Conservation (phyloP, 2,329 filamentous ascomycete genomes). For the Cladorrhinum sp. region DNA sequence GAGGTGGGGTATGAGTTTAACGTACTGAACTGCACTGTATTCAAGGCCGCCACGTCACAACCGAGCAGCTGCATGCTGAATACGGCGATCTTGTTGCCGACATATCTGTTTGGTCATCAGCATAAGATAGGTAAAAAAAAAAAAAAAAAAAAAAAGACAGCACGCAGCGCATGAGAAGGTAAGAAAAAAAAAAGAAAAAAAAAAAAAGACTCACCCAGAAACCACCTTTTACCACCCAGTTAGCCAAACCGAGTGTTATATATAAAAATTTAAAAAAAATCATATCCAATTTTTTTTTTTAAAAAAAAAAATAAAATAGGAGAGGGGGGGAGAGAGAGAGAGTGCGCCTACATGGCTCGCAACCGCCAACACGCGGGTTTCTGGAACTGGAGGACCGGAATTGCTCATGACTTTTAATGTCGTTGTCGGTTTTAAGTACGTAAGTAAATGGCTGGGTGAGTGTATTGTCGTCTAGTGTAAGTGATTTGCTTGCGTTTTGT, state of each 20-base stretch:
- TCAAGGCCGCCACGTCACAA: constrained; percentile 89
- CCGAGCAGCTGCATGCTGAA: constrained; percentile 92
- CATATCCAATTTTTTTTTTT: not conserved
- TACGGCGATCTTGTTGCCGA: constrained; percentile 95
- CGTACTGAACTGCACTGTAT: constrained; percentile 97
- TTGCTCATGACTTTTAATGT: constrained; percentile 36
- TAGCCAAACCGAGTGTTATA: constrained; percentile 17
- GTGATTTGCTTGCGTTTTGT: not conserved
- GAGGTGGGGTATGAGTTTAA: constrained; percentile 17
- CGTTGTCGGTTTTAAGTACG: not conserved
- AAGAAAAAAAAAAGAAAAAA: not conserved
- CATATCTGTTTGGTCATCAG: too few relatives aligned
- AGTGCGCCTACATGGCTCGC: constrained; percentile 83
- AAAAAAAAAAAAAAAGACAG: constrained; percentile 28
- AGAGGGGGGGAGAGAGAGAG: not conserved
- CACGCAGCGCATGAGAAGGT: too few relatives aligned
- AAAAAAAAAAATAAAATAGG: not conserved
- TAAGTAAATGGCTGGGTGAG: not conserved
- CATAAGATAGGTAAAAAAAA: too few relatives aligned
- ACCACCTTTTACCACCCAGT: constrained; percentile 54
- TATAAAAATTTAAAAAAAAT: not conserved
- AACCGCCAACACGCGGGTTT: constrained; percentile 74
- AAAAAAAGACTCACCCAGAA: constrained; percentile 59
- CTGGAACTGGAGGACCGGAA: constrained; percentile 45
- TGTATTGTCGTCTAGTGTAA: not conserved